Evolutionary conservation across 2,329 filamentous ascomycete genomes (phyloP).

Genomic region (Pestalotiopsis fici): DNA sequence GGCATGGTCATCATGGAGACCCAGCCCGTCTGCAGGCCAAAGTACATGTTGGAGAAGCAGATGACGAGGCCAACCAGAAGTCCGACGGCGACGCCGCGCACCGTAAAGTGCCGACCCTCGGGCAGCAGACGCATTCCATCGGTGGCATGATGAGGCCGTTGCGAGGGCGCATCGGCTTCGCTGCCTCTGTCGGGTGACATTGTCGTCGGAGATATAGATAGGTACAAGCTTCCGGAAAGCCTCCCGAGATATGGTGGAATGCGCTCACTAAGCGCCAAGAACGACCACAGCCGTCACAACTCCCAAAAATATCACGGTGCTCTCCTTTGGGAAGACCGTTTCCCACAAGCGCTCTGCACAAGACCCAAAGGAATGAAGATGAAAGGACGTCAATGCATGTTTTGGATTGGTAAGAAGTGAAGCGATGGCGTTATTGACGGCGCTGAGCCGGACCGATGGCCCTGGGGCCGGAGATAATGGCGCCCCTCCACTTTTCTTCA

Average conservation of each 20-base stretch:
- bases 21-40: conserved; percentile 84
- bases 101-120: conserved; percentile 73
- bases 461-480: conserved; percentile 17
- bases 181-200: conserved; percentile 29
- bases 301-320: too few species aligned
- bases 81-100: conserved; percentile 78
- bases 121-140: conserved; percentile 26
- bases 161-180: conserved; percentile 9
- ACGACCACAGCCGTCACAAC: not conserved
- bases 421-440: conserved; percentile 8
- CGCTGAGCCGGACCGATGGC: conserved; percentile 10
- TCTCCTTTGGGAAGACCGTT: not conserved
- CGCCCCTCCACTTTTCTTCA: conserved; percentile 10
- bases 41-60: conserved; percentile 97
- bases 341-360: not conserved
- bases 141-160: not conserved
- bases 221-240: not conserved
- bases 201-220: not conserved
- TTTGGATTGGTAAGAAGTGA: not conserved
- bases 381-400: not conserved
- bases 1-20: conserved; percentile 94
- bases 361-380: too few species aligned
- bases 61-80: conserved; percentile 86
- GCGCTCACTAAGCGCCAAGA: not conserved
- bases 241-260: not conserved